These are phyloP conservation scores for Patellifolia procumbens DNA, from an alignment of 179 eudicot genomes.

Conservation along the genomic window DNA sequence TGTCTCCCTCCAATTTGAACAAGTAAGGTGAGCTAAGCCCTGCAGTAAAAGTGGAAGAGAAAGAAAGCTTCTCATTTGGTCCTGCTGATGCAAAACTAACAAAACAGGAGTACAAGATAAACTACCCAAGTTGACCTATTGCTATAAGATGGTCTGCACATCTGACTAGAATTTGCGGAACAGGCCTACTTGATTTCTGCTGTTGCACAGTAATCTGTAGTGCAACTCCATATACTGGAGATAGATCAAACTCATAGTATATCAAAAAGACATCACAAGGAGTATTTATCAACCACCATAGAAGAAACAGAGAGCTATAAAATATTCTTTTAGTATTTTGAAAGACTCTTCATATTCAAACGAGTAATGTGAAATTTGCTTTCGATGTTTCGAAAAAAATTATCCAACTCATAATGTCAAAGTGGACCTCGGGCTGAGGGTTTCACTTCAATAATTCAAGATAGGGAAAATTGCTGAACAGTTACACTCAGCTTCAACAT, in stretches of 20 bases:
- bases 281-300: not conserved
- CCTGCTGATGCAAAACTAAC: not conserved
- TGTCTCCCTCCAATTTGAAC: conserved; percentile 84
- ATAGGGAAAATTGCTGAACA: not conserved
- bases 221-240: conserved; percentile 83
- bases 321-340: not conserved
- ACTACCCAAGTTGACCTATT: conserved; percentile 52
- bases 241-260: conserved; percentile 10
- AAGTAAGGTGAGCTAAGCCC: conserved; percentile 71
- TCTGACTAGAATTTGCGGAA: conserved; percentile 72
- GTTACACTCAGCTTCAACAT: not conserved
- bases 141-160: conserved; percentile 91
- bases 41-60: conserved; percentile 28
- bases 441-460: not conserved
- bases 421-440: not conserved
- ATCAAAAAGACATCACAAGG: not conserved
- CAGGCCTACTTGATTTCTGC: conserved; percentile 68
- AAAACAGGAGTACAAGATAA: not conserved
- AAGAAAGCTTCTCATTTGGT: not conserved
- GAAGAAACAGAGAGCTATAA: not conserved
- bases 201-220: conserved; percentile 77
- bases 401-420: no score
- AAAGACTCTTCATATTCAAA: not conserved
- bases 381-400: no score
- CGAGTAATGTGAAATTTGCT: not conserved